A percentile compares a stretch with the other conserved stretches of the same genome.
Evolutionary conservation across 2,329 filamentous ascomycete species (phyloP).

Genomic region (Verticillium zaregamsianum): DNA sequence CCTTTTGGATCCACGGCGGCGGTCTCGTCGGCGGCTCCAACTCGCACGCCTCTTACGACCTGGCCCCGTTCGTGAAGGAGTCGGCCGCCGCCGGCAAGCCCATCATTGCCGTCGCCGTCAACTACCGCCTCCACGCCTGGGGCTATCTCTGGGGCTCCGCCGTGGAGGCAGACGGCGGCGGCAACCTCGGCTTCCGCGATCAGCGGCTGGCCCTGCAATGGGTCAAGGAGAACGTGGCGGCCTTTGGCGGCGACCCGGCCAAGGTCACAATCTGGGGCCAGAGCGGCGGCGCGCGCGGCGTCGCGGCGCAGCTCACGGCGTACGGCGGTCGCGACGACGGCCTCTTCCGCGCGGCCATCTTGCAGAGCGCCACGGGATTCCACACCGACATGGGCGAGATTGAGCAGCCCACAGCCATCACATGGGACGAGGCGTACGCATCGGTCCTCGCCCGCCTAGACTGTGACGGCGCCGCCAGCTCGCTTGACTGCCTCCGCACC

Average conservation of each 20-base stretch:
- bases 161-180: too few relatives aligned
- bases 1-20: slow-evolving; percentile 55
- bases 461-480: too few relatives aligned
- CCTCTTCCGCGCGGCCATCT: slow-evolving; percentile 48
- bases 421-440: slow-evolving; percentile 11
- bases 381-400: slow-evolving; percentile 30
- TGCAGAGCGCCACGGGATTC: slow-evolving; percentile 37
- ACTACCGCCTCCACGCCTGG: slow-evolving; percentile 32
- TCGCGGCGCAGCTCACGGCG: slow-evolving; percentile 36
- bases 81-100: too few relatives aligned
- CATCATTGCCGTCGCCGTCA: slow-evolving; percentile 31
- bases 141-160: slow-evolving; percentile 20
- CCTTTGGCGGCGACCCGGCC: slow-evolving; percentile 39
- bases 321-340: slow-evolving; percentile 48
- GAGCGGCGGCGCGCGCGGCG: too few relatives aligned
- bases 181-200: slow-evolving; percentile 23
- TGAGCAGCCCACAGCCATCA: slow-evolving; percentile 6
- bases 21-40: too few relatives aligned
- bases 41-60: too few relatives aligned
- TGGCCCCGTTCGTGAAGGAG: too few relatives aligned
- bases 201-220: slow-evolving; percentile 46
- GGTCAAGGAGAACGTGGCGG: slow-evolving; percentile 41
- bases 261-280: slow-evolving; percentile 31
- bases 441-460: too few relatives aligned
- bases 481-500: slow-evolving; percentile 24